Percentiles rank a stretch among this genome's conserved stretches.
phyloP scores from a whole-genome alignment of 2,329 filamentous ascomycete genomes.

The Trichophyton simii region DNA sequence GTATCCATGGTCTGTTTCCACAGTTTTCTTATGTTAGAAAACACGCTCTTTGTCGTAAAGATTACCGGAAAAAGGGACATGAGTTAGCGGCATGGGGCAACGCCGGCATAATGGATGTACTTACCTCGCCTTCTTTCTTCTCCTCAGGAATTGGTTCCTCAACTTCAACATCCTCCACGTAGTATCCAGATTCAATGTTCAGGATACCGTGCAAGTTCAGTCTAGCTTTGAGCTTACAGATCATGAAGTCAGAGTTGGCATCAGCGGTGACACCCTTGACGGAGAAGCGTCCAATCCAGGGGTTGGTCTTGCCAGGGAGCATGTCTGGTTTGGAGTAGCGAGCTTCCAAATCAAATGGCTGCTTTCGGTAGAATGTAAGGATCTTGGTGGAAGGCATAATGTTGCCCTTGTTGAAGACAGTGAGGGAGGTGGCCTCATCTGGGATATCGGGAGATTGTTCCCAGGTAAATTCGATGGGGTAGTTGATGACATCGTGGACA shows the following conservation, averaged over 20 bases:
- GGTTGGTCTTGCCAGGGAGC: conserved; percentile 78
- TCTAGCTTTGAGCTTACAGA: conserved; percentile 97
- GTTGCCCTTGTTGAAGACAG: conserved; percentile 95
- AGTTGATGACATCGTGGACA: conserved; percentile 93
- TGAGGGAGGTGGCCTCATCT: conserved; percentile 93
- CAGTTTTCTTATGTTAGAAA: conserved; percentile 18
- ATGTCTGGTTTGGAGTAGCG: conserved; percentile 77
- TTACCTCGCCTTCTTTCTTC: conserved; percentile 49
- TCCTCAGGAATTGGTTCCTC: conserved; percentile 83
- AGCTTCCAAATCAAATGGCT: conserved; percentile 91
- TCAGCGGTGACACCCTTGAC: conserved; percentile 96
- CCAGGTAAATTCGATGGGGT: conserved; percentile 97
- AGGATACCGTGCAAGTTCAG: conserved; percentile 93
- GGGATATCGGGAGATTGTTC: conserved; percentile 97
- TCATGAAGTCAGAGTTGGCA: conserved; percentile 94
- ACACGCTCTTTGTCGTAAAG: conserved; percentile 12
- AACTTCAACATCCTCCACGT: conserved; percentile 92
- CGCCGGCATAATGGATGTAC: conserved; percentile 15
- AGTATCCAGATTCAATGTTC: conserved; percentile 95
- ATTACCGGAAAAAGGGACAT: conserved; percentile 6
- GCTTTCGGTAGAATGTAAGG: conserved; percentile 96
- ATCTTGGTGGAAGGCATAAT: conserved; percentile 98
- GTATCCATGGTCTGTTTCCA: conserved; percentile 67
- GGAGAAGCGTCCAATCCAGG: conserved; percentile 95
- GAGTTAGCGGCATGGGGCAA: conserved; percentile 7